Conservation (phyloP, 352 stramenopile genomes). For the Globisporangium viniferum region DNA sequence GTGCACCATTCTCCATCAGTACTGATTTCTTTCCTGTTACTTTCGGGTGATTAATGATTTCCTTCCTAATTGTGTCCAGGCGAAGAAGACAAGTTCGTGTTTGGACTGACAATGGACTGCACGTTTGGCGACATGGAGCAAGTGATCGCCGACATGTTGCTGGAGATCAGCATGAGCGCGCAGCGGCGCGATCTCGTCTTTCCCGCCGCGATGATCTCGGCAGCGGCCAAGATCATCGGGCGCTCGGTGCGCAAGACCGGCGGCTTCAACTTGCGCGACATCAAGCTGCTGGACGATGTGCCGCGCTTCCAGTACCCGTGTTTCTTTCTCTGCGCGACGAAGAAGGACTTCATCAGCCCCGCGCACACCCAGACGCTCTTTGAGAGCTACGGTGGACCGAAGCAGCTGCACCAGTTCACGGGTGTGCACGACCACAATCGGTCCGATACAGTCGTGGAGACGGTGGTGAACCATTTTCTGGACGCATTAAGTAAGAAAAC, state of each 20-base stretch:
- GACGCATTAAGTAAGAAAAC: slow-evolving; percentile 8
- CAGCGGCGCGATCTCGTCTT: slow-evolving; percentile 69
- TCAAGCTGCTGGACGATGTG: slow-evolving; percentile 45
- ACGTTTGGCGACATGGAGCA: slow-evolving; percentile 75
- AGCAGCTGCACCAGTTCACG: slow-evolving; percentile 52
- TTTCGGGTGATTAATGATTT: not conserved
- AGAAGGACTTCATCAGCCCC: slow-evolving; percentile 75
- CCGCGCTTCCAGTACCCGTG: slow-evolving; percentile 44
- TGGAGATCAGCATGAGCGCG: slow-evolving; percentile 65
- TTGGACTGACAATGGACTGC: slow-evolving; percentile 55
- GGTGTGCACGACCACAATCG: slow-evolving; percentile 67
- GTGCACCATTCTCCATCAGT: not conserved
- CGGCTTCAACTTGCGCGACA: slow-evolving; percentile 51
- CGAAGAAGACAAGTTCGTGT: slow-evolving; percentile 45
- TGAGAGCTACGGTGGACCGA: slow-evolving; percentile 55
- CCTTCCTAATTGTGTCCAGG: not conserved
- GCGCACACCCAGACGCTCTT: slow-evolving; percentile 50
- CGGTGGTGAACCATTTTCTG: slow-evolving; percentile 35
- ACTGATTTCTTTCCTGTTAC: not conserved
- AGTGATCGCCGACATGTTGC: slow-evolving; percentile 72
- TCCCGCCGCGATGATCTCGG: slow-evolving; percentile 57
- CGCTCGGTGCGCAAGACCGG: slow-evolving; percentile 64
- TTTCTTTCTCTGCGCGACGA: slow-evolving; percentile 62
- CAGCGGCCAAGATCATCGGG: slow-evolving; percentile 62
- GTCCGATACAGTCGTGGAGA: slow-evolving; percentile 40